phyloP scores from a whole-genome alignment of 2,329 filamentous ascomycete genomes.

The Pseudocercospora eumusae region DNA sequence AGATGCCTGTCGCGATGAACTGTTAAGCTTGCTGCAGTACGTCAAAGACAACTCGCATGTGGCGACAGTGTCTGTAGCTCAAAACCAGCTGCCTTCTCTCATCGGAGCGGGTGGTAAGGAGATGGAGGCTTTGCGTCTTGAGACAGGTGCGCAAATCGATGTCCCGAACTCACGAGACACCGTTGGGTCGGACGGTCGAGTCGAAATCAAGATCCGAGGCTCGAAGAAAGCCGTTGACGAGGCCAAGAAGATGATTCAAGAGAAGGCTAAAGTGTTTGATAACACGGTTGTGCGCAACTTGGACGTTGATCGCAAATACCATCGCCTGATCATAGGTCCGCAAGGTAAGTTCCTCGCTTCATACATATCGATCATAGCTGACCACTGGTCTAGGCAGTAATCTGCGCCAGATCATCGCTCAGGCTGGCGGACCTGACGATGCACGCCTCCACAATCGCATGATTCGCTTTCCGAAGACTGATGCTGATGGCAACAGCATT shows the following conservation, averaged over 20 bases:
- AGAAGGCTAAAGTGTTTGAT: constrained; percentile 84
- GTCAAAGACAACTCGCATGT: constrained; percentile 82
- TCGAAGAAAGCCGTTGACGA: constrained; percentile 88
- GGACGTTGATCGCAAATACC: constrained; percentile 92
- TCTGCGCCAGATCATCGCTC: constrained; percentile 80
- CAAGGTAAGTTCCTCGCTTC: constrained; percentile 64
- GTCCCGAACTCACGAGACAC: constrained; percentile 79
- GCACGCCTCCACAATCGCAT: constrained; percentile 80
- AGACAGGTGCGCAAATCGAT: constrained; percentile 86
- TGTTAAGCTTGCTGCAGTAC: constrained; percentile 85
- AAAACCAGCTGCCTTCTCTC: constrained; percentile 88
- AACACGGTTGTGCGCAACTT: constrained; percentile 82
- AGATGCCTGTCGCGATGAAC: constrained; percentile 87
- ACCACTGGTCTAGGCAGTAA: constrained; percentile 67
- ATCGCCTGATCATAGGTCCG: constrained; percentile 83
- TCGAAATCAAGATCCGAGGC: constrained; percentile 89
- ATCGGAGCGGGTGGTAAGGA: constrained; percentile 89
- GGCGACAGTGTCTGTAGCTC: constrained; percentile 79
- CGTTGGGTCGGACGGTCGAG: constrained; percentile 63
- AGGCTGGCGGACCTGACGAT: constrained; percentile 87
- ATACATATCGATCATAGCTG: constrained; percentile 37
- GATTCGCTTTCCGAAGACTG: constrained; percentile 91
- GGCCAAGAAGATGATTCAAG: constrained; percentile 85
- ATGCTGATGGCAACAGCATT: constrained; percentile 75
- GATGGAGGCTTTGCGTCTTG: constrained; percentile 83